Conservation (phyloP, 2,329 filamentous ascomycete genomes). For the Fusarium heterosporum region DNA sequence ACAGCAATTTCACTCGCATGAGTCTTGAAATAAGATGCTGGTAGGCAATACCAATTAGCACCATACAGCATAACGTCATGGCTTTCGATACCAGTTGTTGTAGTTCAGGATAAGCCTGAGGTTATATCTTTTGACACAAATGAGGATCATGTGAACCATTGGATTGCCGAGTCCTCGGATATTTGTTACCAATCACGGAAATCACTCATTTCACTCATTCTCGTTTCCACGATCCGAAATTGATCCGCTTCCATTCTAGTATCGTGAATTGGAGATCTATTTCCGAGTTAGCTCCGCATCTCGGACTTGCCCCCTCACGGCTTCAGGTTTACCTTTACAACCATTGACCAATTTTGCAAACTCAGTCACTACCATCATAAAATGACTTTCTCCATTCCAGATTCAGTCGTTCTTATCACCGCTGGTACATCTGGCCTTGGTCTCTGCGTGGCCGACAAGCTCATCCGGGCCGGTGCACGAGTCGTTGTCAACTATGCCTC, state of each 20-base stretch:
- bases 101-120: no score
- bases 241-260: neutral
- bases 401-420: neutral
- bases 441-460: neutral
- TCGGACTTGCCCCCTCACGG: neutral
- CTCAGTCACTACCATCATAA: neutral
- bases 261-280: neutral
- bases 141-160: no score
- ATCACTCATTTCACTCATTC: neutral
- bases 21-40: no score
- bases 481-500: constrained; percentile 13
- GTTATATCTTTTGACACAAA: no score
- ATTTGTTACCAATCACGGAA: no score
- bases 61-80: no score
- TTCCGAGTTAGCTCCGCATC: neutral
- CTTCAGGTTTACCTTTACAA: neutral
- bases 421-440: constrained; percentile 17
- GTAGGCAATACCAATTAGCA: no score
- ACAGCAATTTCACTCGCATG: no score
- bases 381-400: neutral
- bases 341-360: neutral
- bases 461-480: neutral
- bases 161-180: no score
- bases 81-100: no score
- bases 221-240: neutral